Evolutionary conservation across 352 stramenopile genomes (phyloP), one percentile per base, ranked within the genome.

Genomic region (Pythium insidiosum): DNA sequence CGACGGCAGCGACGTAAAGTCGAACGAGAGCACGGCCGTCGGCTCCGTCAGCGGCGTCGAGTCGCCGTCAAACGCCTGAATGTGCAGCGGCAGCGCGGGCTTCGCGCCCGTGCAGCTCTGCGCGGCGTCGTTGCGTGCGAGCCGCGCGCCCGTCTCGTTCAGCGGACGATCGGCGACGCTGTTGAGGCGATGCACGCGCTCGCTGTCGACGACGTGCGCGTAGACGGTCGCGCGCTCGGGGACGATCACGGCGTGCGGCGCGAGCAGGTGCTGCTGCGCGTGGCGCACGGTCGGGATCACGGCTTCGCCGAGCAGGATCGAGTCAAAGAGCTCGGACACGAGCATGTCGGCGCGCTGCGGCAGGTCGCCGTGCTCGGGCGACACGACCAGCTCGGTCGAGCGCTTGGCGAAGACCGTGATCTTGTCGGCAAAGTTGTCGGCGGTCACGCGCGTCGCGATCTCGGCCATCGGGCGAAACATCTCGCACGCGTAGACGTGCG

Each of bases 311-410:
- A 97, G 73, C 36, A 97, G 51, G 2, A 88, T 70, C 52, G 84
- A 95, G 67, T 97, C 89, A 38, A 96, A 89, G 19, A 96, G 74
- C 67, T 97, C 89, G 7, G 87, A 95, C 30, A 97, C 86, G n/a
- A 96, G 65, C 61, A 97, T 77, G 42, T 97, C 88, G 3, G 84
- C 82, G 15, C 80, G 78, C 25, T 54, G 50, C 6, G 75, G 78
- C 36, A 91, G 38, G 40, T 88, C 66, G 9, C 51, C 50, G 15
- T 38, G 31, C 0, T 66, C 52, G 0, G 37, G 16, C 4, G 50
- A 48, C 6, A 92, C 67, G 13, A 59, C 56, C 29, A 94, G 55
- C 18, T 87, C 74, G 11, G 77, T 91, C n/a, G 75, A 91, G 10
- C 76, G 73, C 39, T 83, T 53, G 18, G 75, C 60, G 34, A 88